These are phyloP conservation scores for Beauveria rudraprayagi DNA, from an alignment of 2,329 filamentous ascomycete genomes.

Conservation along the genomic window DNA sequence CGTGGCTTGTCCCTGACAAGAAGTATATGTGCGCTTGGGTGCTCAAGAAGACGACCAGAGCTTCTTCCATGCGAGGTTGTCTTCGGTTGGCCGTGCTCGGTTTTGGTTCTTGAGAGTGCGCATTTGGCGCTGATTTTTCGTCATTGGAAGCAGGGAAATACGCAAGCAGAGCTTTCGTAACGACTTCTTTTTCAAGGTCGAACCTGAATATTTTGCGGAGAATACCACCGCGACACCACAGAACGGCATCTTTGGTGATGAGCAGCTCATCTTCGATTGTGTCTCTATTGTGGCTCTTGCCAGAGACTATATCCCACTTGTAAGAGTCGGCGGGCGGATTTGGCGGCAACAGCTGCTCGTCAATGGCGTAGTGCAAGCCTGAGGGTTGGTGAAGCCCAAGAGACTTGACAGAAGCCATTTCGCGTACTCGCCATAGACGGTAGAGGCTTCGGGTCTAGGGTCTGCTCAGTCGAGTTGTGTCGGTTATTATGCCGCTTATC, in stretches of 20 bases:
- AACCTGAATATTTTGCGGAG: slow-evolving; percentile 83
- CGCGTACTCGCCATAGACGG: slow-evolving; percentile 25
- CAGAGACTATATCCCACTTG: slow-evolving; percentile 40
- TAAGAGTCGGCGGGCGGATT: slow-evolving; percentile 62
- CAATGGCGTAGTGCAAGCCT: slow-evolving; percentile 72
- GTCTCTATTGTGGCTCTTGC: slow-evolving; percentile 46
- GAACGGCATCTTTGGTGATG: slow-evolving; percentile 64
- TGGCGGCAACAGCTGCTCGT: slow-evolving; percentile 66
- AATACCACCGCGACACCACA: slow-evolving; percentile 83
- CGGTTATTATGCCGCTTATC: background rate
- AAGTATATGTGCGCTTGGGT: slow-evolving; percentile 93
- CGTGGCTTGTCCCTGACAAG: slow-evolving; percentile 76
- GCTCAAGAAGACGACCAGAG: slow-evolving; percentile 83
- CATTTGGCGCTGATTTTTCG: slow-evolving; percentile 15
- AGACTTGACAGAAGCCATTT: slow-evolving; percentile 85
- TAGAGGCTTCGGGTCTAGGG: background rate
- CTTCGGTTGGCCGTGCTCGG: slow-evolving; percentile 12
- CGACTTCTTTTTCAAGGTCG: slow-evolving; percentile 74
- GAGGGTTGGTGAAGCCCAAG: slow-evolving; percentile 85
- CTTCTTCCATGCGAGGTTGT: slow-evolving; percentile 42
- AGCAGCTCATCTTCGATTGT: slow-evolving; percentile 70
- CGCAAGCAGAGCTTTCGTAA: slow-evolving; percentile 80
- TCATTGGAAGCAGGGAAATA: slow-evolving; percentile 59
- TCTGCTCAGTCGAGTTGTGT: background rate
- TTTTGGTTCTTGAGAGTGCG: slow-evolving; percentile 4